Base-by-base conservation (phyloP, 2,329 filamentous ascomycete genomes). In the Aspergillus thermomutatus region DNA sequence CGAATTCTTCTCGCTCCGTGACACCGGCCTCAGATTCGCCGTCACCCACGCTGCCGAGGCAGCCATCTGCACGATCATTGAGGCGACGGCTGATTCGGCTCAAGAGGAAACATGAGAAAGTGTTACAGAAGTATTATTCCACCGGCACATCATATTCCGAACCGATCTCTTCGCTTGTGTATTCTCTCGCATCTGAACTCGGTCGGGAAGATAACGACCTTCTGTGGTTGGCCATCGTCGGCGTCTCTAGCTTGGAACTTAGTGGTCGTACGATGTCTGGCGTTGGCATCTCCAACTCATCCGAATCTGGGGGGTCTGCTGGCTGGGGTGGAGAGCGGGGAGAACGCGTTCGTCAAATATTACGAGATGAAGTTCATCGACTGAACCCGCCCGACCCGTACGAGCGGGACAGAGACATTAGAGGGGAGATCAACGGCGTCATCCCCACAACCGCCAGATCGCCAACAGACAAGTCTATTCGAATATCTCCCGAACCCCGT, bases 191-290 rank as follows among this genome's bases (percentile, higher is more conserved):
- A 1, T 96, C 92, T 1, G 94, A 97, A 69, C 84, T 99, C 6
- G 94, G 94, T 60, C 89, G 92, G 53, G 94, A 97, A 80, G 93
- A 97, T 73, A 99, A 97, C 67, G 92, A 99, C 67, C 81, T 97
- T 23, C 81, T 99, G 14, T 99, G 94, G 94, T 83, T 96, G 57
- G 87, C 92, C 5, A 96, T 97, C 67, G 91, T 99, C 26, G 94
- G 94, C 5, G 91, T 96, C 37, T 92, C 90, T n/a, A 96, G 92
- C 17, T 87, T 96, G 75, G 92, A 97, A 71, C 82, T 97, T 0
- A 96, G 94, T 63, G 92, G 92, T 17, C 87, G 91, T 55, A 93
- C 91, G 21, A 91, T 90, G 47, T 88, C 90, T 11, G 91, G 91
- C 25, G 82, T 94, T 28, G 88, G 89, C 19, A 76, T 72, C 60